A percentile compares a stretch with the other conserved stretches of the same genome.
Conservation (phyloP, 2,329 filamentous ascomycete genomes). For the Colletotrichum noveboracense region DNA sequence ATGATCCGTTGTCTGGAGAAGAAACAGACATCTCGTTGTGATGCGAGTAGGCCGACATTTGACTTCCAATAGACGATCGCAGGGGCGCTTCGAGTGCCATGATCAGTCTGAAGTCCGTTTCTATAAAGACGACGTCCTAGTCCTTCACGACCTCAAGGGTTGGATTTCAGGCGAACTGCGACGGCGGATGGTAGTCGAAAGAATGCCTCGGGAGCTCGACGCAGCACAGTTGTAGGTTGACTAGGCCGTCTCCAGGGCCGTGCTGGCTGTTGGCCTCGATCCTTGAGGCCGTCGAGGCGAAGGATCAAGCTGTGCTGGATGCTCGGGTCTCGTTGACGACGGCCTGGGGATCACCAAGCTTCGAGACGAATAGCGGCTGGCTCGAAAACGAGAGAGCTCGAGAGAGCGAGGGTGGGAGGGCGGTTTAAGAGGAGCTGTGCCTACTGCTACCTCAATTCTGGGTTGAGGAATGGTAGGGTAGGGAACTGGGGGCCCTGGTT, state of each 20-base stretch:
- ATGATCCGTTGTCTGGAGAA: conserved; percentile 56
- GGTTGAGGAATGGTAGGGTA: neutral
- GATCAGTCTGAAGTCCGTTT: conserved; percentile 21
- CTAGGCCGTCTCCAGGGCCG: neutral
- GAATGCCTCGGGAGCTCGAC: conserved; percentile 28
- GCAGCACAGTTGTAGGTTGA: conserved; percentile 14
- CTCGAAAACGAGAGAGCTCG: conserved; percentile 20
- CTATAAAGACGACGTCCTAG: neutral
- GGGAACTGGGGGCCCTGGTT: conserved; percentile 22
- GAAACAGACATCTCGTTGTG: conserved; percentile 60
- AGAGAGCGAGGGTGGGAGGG: conserved; percentile 30
- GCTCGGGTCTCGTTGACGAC: conserved; percentile 25
- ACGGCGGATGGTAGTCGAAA: conserved; percentile 9
- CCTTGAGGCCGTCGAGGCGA: conserved; percentile 10
- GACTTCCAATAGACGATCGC: conserved; percentile 64
- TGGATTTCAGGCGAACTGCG: neutral
- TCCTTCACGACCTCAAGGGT: neutral
- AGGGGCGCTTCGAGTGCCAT: conserved; percentile 70
- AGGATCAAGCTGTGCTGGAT: conserved; percentile 19
- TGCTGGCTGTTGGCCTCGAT: conserved; percentile 4
- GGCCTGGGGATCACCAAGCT: conserved; percentile 27
- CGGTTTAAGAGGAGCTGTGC: conserved; percentile 35
- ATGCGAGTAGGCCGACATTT: conserved; percentile 58
- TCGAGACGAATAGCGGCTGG: conserved; percentile 26
- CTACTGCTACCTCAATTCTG: conserved; percentile 16